Conservation (phyloP, 768 basidiomycete species). For the Podaxis sp. region DNA sequence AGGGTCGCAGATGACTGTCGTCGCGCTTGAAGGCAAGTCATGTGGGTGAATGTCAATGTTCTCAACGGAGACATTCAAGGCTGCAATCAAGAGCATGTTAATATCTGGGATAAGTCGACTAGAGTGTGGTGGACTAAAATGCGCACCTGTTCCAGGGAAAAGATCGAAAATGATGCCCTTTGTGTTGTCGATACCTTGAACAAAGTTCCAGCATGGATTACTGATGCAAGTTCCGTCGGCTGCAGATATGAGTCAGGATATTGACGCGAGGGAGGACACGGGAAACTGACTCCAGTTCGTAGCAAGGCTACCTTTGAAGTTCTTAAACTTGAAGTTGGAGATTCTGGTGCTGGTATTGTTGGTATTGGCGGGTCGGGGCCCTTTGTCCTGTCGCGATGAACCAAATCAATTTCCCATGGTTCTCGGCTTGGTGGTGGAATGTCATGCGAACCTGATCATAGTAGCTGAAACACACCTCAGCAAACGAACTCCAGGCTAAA, state of each 20-base stretch:
- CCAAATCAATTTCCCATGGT: background rate
- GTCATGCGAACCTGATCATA: conserved; percentile 39
- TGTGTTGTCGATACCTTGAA: conserved; percentile 31
- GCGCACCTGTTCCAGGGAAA: conserved; percentile 32
- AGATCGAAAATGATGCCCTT: conserved; percentile 36
- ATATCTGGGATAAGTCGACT: background rate
- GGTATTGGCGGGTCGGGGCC: conserved; percentile 28
- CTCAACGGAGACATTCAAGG: conserved; percentile 24
- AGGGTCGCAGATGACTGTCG: conserved; percentile 33
- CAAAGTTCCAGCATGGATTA: conserved; percentile 38
- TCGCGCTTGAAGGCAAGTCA: conserved; percentile 18
- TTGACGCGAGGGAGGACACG: too few species aligned
- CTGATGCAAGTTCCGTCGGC: conserved; percentile 39
- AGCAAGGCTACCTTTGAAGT: conserved; percentile 32
- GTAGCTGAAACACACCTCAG: conserved; percentile 32
- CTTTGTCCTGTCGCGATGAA: conserved; percentile 27
- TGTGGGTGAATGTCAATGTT: conserved; percentile 27
- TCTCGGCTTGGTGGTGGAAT: background rate
- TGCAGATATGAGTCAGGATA: conserved; percentile 10
- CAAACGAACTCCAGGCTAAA: background rate
- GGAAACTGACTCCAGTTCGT: conserved; percentile 35
- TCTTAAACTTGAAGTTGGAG: conserved; percentile 33
- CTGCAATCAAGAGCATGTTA: conserved; percentile 13
- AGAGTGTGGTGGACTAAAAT: background rate
- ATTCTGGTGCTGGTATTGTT: conserved; percentile 33